Percentiles rank a stretch among this genome's conserved stretches.
These are phyloP conservation scores for Turnera subulata DNA, from an alignment of 345 rosid species.

Conservation along the genomic window DNA sequence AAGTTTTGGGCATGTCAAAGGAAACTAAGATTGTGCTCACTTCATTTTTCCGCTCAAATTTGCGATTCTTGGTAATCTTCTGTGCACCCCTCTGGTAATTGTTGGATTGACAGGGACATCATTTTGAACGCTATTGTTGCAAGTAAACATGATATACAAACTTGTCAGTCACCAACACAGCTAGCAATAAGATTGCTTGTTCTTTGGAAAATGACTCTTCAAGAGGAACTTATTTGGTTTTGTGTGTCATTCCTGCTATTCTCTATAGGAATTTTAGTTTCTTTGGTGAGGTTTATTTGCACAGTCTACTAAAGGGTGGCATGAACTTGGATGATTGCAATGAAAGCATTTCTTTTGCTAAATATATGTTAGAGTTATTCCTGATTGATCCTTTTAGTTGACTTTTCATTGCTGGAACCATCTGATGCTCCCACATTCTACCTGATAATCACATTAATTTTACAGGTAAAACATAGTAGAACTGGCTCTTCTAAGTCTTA, in stretches of 20 bases:
- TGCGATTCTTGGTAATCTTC: slow-evolving; percentile 50
- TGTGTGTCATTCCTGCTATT: too few species aligned
- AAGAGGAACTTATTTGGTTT: neutral
- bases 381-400: neutral
- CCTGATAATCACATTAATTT: slow-evolving; percentile 1
- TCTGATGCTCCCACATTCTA: neutral
- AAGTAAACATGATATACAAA: too few species aligned
- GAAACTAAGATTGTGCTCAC: slow-evolving; percentile 71
- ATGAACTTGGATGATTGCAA: neutral
- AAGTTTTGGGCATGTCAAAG: slow-evolving; percentile 62
- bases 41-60: slow-evolving; percentile 76
- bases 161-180: neutral
- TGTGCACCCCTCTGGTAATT: neutral
- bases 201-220: neutral
- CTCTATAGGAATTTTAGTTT: too few species aligned
- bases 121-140: neutral
- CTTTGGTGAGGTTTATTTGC: neutral
- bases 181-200: too few species aligned
- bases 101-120: neutral
- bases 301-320: neutral
- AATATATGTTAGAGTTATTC: slow-evolving; percentile 19
- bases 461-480: slow-evolving; percentile 77
- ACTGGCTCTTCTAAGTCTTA: slow-evolving; percentile 67
- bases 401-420: neutral
- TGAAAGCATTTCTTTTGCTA: too few species aligned